A percentile compares a stretch with the other conserved stretches of the same genome.
Conservation (phyloP, 140 eudicot species). For the Stevia rebaudiana region DNA sequence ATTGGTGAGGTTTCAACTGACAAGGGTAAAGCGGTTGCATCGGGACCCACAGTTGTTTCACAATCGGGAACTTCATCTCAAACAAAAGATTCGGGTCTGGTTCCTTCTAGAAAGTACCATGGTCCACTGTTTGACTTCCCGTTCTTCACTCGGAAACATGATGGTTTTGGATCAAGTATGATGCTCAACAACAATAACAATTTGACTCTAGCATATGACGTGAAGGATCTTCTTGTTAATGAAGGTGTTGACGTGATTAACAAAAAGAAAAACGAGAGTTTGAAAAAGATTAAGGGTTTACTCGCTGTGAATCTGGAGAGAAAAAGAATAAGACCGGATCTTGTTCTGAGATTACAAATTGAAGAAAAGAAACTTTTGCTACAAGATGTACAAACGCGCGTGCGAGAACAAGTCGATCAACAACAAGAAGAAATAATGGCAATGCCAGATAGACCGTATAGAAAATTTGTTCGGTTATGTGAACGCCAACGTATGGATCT, state of each 20-base stretch:
- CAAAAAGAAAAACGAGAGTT: constrained; percentile 54
- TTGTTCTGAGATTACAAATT: constrained; percentile 71
- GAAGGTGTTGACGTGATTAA: constrained; percentile 75
- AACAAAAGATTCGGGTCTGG: constrained; percentile 64
- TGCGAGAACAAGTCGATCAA: constrained; percentile 82
- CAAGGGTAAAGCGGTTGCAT: constrained; percentile 68
- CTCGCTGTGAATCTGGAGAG: constrained; percentile 82
- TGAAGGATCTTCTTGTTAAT: constrained; percentile 63
- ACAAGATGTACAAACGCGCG: constrained; percentile 64
- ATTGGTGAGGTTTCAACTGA: constrained; percentile 43
- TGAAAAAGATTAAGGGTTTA: constrained; percentile 65
- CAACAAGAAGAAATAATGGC: constrained; percentile 95
- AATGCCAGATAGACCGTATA: constrained; percentile 88
- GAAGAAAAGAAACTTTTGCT: constrained; percentile 77
- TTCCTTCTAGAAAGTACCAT: constrained; percentile 76
- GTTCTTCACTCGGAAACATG: constrained; percentile 87
- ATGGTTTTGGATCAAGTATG: constrained; percentile 69
- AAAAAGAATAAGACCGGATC: constrained; percentile 90
- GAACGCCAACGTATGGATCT: constrained; percentile 91
- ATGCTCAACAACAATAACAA: constrained; percentile 71
- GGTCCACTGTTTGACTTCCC: constrained; percentile 97
- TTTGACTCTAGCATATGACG: constrained; percentile 72
- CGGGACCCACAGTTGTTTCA: constrained; percentile 30
- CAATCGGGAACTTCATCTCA: constrained; percentile 48
- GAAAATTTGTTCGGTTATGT: constrained; percentile 82